Percentiles rank a stretch among this genome's conserved stretches.
These are phyloP conservation scores for Salvia miltiorrhiza DNA, from an alignment of 257 asterid genomes.

Conservation along the genomic window DNA sequence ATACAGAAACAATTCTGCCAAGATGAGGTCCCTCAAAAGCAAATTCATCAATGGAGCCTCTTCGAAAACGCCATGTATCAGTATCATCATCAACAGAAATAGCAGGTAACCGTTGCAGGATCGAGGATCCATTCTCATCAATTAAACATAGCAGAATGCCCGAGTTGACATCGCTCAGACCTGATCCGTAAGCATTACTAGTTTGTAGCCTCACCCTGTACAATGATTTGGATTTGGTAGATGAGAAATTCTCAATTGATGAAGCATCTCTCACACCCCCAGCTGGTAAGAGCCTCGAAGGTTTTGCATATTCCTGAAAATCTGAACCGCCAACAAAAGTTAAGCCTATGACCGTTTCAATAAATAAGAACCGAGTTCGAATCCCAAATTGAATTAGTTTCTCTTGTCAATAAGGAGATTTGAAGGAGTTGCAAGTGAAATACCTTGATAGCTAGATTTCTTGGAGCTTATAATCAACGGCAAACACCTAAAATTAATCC, in stretches of 20 bases:
- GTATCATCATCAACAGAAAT: constrained; percentile 19
- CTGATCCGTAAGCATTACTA: constrained; percentile 63
- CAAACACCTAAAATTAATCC: constrained; percentile 15
- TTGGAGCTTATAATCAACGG: constrained; percentile 32
- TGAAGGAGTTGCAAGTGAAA: neutral
- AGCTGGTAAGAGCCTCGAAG: constrained; percentile 61
- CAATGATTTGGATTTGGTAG: constrained; percentile 25
- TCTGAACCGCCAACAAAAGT: constrained; percentile 34
- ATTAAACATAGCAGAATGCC: constrained; percentile 68
- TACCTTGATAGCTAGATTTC: constrained; percentile 64
- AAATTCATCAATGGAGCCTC: constrained; percentile 40
- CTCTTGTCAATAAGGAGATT: neutral
- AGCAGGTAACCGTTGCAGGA: constrained; percentile 69
- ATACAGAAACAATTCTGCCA: too few relatives aligned
- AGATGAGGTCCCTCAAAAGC: too few relatives aligned
- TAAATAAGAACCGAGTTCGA: neutral
- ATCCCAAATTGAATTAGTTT: neutral
- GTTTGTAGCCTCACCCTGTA: constrained; percentile 66
- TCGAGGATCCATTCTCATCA: constrained; percentile 72
- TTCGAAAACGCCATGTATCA: constrained; percentile 47
- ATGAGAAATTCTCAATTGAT: constrained; percentile 28
- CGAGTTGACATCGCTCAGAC: constrained; percentile 53
- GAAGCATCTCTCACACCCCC: constrained; percentile 41
- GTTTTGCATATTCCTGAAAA: constrained; percentile 81
- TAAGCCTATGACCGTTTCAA: neutral